Evolutionary conservation across 371 early-diverging fungal genomes (phyloP), one percentile per base, ranked within the genome.

Genomic region (Mortierella sp.): DNA sequence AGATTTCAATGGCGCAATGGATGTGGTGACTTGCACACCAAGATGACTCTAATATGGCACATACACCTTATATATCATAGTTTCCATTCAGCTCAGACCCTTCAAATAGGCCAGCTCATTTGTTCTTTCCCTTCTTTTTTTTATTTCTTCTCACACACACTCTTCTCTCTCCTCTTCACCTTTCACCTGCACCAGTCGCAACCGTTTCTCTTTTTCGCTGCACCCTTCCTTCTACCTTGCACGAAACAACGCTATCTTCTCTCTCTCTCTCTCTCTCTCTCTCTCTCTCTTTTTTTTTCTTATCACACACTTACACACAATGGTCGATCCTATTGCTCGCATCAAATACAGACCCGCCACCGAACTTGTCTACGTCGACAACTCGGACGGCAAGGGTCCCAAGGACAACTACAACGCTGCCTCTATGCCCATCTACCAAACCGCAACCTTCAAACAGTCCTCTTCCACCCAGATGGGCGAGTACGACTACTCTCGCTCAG

Each of bases 381-480:
- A 91, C 84, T 89, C 92, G 74, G 93, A 94, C 79, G 90, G 88
- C 60, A 78, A 72, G 45, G 88, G 89, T 28, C 80, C 83, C 47
- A 90, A 89, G 75, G 98, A 98, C 90, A 95, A 93, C 71, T 98
- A 99, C 91, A 94, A 96, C 87, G 95, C 98, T 28, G 92, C 97
- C 45, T 96, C 97, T 10, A 95, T 97, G 42, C 99, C 99, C 47
- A 97, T 99, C 80, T 98, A 98, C 91, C 98, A 98, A 85, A 96
- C 98, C 0, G 99, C 99, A 19, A 99, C 99, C 1, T 99, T 99
- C 90, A 98, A 97, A 89, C 98, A 98, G 89, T 84, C 87, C 28
- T 88, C 91, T 11, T 95, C 96, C 1, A 91, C 91, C 24, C 97
- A 95, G 70, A 92, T 93, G 83, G 97, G 98, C 26, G 96, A 97